Evolutionary conservation across 139 green algal species (phyloP).

Genomic region (Spirogloea muscicola): DNA sequence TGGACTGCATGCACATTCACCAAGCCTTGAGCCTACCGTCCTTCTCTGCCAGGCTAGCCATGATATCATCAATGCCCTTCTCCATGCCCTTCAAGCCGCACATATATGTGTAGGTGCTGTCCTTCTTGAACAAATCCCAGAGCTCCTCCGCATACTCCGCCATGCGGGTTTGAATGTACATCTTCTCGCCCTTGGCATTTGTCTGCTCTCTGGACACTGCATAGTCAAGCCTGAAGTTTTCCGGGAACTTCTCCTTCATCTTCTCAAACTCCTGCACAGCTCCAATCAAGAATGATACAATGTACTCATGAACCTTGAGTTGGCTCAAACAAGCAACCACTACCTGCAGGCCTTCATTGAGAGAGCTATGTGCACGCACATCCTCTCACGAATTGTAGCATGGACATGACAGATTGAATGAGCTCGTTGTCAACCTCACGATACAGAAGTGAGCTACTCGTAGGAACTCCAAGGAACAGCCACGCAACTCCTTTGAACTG

Average conservation of each 20-base stretch:
- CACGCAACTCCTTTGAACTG: conserved; percentile 50
- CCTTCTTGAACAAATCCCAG: conserved; percentile 51
- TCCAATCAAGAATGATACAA: too few relatives aligned
- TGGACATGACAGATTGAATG: too few relatives aligned
- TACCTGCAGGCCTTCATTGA: too few relatives aligned
- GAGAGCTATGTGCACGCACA: too few relatives aligned
- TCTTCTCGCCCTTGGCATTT: conserved; percentile 51
- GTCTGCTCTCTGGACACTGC: conserved; percentile 47
- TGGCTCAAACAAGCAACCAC: too few relatives aligned
- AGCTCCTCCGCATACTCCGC: conserved; percentile 49
- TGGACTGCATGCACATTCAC: too few relatives aligned
- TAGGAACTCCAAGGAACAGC: conserved; percentile 50
- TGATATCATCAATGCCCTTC: conserved; percentile 54
- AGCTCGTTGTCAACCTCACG: too few relatives aligned
- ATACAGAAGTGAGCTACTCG: conserved; percentile 50
- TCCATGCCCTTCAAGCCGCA: conserved; percentile 52
- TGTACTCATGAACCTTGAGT: too few relatives aligned
- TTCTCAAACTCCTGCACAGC: conserved; percentile 53
- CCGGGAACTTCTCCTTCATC: conserved; percentile 49
- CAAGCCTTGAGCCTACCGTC: too few relatives aligned
- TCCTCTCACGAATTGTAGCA: conserved; percentile 1
- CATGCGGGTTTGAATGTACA: conserved; percentile 54
- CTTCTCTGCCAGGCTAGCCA: conserved; percentile 38
- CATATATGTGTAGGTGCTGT: conserved; percentile 52
- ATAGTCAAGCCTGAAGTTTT: conserved; percentile 52